Evolutionary conservation across 371 early-diverging fungal genomes (phyloP), one percentile per base, ranked within the genome.

Genomic region (Lichtheimia corymbifera): DNA sequence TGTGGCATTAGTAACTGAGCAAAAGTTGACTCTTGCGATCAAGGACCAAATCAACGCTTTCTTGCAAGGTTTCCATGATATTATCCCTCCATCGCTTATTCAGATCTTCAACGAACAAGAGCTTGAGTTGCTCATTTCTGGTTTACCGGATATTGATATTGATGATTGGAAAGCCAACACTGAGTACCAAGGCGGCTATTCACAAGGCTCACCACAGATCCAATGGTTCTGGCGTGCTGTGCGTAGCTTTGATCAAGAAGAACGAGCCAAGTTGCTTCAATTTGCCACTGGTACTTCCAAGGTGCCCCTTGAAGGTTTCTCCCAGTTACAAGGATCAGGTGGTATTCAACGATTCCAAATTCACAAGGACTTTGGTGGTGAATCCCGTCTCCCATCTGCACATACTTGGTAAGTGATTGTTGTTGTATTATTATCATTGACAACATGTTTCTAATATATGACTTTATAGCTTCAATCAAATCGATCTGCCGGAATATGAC

Each of bases 141-240:
- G 99, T 49, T 76, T 98, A 71, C 96, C 97, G 1, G 99, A 99
- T 61, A 95, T 99, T 63, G 98, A 99, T 74, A 87, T 98, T 53
- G 99, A 99, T 65, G 99, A 99, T 73, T 99, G 99, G 99, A 94
- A 92, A 70, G 97, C 97, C 77, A 93, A 97, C 76, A 96, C 99
- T 1, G 95, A 91, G 64, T 99, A 99, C 72, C 88, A 92, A 64
- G 88, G 95, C 54, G 90, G 94, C 53, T 99, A 97, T 76, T 85
- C 91, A 12, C 64, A 84, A 4, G 79, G 90, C 22, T 91, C 93
- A 5, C 91, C 94, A 14, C 97, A 94, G 65, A 88, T 99, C 50
- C 95, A 96, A 73, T 97, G 98, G 97, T 99, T 99, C 85, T 99
- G 99, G 99, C 83, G 97, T 30, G 97, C 96, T 0, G 98, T 99